Evolutionary conservation across 1,284 basidiomycete species (phyloP).

Genomic region (Mycosarcoma mackinlayi): DNA sequence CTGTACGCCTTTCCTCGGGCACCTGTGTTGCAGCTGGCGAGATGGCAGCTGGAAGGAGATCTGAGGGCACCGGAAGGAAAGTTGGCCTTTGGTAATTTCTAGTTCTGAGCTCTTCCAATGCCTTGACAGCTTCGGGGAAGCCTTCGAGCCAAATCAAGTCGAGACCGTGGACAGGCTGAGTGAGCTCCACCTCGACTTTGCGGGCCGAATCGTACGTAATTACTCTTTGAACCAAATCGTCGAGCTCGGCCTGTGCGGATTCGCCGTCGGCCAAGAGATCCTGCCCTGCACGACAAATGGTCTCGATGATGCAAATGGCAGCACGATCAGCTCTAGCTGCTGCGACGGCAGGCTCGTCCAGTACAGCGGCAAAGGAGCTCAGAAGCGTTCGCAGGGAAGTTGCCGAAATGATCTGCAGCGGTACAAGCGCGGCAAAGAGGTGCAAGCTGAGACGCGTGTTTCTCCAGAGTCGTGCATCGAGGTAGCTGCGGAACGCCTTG

Average conservation of each 20-base stretch:
- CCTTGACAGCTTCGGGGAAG: conserved; percentile 57
- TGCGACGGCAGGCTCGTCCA: conserved; percentile 90
- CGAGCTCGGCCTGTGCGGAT: conserved; percentile 44
- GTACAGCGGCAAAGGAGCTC: conserved; percentile 81
- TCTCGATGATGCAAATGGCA: conserved; percentile 86
- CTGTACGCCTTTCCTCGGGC: conserved; percentile 29
- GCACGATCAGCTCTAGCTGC: conserved; percentile 85
- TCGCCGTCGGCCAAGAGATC: conserved; percentile 47
- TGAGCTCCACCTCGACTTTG: conserved; percentile 51
- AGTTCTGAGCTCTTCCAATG: conserved; percentile 44
- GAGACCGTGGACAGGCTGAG: conserved; percentile 45
- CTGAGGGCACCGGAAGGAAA: conserved; percentile 55
- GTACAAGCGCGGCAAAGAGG: conserved; percentile 70
- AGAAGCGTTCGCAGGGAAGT: conserved; percentile 82
- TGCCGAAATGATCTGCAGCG: conserved; percentile 75
- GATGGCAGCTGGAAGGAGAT: conserved; percentile 62
- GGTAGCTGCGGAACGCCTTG: conserved; percentile 59
- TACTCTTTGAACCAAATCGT: conserved; percentile 56
- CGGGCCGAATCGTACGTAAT: conserved; percentile 53
- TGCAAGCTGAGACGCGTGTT: conserved; percentile 62
- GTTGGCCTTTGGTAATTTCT: conserved; percentile 46
- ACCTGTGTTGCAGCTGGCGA: conserved; percentile 35
- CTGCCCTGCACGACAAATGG: conserved; percentile 71
- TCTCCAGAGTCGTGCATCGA: conserved; percentile 64
- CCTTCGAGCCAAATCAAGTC: conserved; percentile 57